Evolutionary conservation across 116 monocot genomes (phyloP), one percentile per base, ranked within the genome.

Genomic region (Cymodocea nodosa): DNA sequence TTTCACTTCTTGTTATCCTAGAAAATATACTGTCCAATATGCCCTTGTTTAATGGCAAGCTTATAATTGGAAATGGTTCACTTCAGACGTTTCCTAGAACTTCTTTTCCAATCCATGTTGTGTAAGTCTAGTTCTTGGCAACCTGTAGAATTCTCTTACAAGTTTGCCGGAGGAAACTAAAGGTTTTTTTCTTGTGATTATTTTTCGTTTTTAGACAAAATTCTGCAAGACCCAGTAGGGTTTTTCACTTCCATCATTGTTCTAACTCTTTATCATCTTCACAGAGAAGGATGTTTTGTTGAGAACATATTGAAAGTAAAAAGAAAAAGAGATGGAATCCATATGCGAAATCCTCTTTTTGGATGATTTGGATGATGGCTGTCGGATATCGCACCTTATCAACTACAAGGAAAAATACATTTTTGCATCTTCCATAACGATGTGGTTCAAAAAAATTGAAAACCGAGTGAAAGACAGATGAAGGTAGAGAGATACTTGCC

Each of bases 251-350:
- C 15, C 1, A 51, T 13, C 1, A 50, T 50, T 13, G 17, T 62
- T 62, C 37, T 62, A n/a, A 20, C 34, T 59, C 14, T 13, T 59
- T 62, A 62, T 62, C 44, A 6, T 39, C 18, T 23, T n/a, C 15
- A 22, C 64, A 65, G 64, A 65, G 50, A 50, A 49, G 15, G 50
- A 23, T 50, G 22, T 50, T 50, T 65, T 65, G 64, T 65, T 65
- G 44, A 65, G 44, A 39, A 35, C n/a, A 62, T 62, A 17, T 62
- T 36, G 19, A 39, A 14, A 39, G 23, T 62, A n/a, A 6, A 16
- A 62, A 39, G 39, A 34, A 40, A n/a, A 37, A 39, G 15, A 35
- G 36, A 40, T 39, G 18, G n/a, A 15, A 19, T 17, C 19, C 20
- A 55, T 12, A 18, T 4, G 39, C n/a, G n/a, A 15, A 35, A 15